Percentiles rank a stretch among this genome's conserved stretches.
Conservation (phyloP, 805 yeast species). For the Nakazawaea wyomingensis region DNA sequence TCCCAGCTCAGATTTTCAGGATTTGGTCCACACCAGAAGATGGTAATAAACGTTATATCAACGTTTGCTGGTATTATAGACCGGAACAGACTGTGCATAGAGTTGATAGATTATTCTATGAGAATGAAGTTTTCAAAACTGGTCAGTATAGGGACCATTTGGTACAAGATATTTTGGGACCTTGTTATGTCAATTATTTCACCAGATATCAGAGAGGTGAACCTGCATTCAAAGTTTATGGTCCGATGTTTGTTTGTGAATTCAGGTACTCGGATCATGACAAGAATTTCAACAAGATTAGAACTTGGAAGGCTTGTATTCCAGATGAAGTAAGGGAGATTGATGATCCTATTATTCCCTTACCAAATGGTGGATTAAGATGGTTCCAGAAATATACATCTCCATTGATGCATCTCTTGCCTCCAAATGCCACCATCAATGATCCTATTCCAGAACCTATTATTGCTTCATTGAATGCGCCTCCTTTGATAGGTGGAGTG, state of each 20-base stretch:
- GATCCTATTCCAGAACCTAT: constrained; percentile 82
- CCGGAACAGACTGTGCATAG: constrained; percentile 98
- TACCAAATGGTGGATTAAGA: constrained; percentile 51
- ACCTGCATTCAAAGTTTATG: constrained; percentile 73
- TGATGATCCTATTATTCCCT: constrained; percentile 75
- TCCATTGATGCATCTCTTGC: constrained; percentile 74
- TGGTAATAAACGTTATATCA: constrained; percentile 77
- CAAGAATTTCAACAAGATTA: constrained; percentile 85
- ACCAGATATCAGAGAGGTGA: constrained; percentile 95
- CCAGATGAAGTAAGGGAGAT: constrained; percentile 92
- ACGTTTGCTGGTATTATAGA: constrained; percentile 96
- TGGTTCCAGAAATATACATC: constrained; percentile 73
- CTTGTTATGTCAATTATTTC: constrained; percentile 91
- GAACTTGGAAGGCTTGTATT: constrained; percentile 98
- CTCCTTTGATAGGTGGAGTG: constrained; percentile 92
- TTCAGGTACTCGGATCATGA: constrained; percentile 89
- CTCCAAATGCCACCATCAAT: constrained; percentile 63
- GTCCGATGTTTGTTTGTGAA: constrained; percentile 90
- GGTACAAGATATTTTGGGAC: constrained; percentile 83
- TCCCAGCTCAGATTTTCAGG: constrained; percentile 89
- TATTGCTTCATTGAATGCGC: constrained; percentile 78
- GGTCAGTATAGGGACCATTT: constrained; percentile 95
- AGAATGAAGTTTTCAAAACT: constrained; percentile 92
- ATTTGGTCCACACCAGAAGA: constrained; percentile 80
- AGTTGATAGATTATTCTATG: constrained; percentile 81